Evolutionary conservation across 2,329 filamentous ascomycete genomes (phyloP).

Genomic region (Sporothrix globosa): DNA sequence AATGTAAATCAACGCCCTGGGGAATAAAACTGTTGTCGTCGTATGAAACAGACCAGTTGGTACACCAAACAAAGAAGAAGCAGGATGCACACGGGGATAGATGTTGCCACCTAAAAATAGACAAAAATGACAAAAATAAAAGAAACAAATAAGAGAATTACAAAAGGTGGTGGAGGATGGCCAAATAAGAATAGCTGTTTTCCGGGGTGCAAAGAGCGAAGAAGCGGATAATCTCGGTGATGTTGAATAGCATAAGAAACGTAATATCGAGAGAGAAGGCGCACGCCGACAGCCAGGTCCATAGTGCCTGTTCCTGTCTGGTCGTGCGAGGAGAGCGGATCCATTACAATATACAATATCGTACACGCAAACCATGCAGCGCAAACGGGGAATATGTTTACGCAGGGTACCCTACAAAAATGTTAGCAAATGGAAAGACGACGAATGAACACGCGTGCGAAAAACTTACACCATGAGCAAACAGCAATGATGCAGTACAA

Average conservation of each 20-base stretch:
- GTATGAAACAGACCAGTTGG: neutral
- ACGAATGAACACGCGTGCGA: neutral
- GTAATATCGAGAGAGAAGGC: neutral
- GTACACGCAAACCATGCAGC: constrained; percentile 6
- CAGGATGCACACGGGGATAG: neutral
- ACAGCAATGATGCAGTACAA: constrained; percentile 79
- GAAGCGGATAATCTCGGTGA: neutral
- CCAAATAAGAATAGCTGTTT: neutral
- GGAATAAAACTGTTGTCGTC: constrained; percentile 19
- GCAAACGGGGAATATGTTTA: constrained; percentile 7
- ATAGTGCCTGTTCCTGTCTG: neutral
- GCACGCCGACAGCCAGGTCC: neutral
- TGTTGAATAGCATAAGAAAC: constrained; percentile 4
- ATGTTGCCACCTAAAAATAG: constrained; percentile 1
- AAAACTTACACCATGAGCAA: constrained; percentile 61
- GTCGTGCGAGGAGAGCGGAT: neutral
- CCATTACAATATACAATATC: constrained; percentile 25
- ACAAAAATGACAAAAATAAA: constrained; percentile 10
- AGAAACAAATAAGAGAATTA: constrained; percentile 2
- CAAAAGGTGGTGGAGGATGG: constrained; percentile 3
- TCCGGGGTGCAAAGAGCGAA: neutral
- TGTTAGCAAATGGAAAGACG: constrained; percentile 1
- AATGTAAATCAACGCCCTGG: constrained; percentile 15
- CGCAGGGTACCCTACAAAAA: constrained; percentile 31
- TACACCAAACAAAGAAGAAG: neutral